Conservation (phyloP, 306 rosid genomes). For the Hippophae gyantsensis region DNA sequence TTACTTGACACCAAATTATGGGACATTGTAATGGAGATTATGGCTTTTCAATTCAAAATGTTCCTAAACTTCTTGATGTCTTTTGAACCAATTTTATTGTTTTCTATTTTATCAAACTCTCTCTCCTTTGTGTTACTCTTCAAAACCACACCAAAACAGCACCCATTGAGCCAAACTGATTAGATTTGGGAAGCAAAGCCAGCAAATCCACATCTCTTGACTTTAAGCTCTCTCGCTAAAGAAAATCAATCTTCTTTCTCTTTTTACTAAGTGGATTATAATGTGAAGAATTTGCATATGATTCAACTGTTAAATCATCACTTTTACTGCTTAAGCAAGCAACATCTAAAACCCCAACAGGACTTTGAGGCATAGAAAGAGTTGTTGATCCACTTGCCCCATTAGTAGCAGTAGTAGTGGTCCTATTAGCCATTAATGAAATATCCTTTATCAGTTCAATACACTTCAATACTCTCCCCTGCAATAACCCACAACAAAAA, state of each 20-base stretch:
- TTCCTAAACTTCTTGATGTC: background rate
- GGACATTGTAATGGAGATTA: no score
- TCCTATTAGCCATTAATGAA: no score
- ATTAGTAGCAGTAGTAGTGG: no score
- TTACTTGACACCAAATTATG: no score
- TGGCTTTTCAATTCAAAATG: no score
- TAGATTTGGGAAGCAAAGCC: constrained; percentile 19
- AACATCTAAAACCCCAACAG: constrained; percentile 52
- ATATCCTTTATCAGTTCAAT: constrained; percentile 40
- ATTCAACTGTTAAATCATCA: constrained; percentile 38
- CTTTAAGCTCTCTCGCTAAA: background rate
- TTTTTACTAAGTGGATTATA: no score
- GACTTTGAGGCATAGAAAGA: constrained; percentile 49
- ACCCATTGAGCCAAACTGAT: constrained; percentile 54
- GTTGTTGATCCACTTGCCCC: no score
- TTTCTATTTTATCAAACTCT: constrained; percentile 14
- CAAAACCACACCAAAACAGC: constrained; percentile 33
- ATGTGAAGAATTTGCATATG: constrained; percentile 32
- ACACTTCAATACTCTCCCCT: constrained; percentile 69
- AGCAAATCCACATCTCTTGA: constrained; percentile 37
- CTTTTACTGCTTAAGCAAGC: constrained; percentile 48
- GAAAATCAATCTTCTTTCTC: no score
- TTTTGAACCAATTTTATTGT: background rate
- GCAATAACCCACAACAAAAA: constrained; percentile 20
- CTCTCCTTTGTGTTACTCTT: constrained; percentile 1